Conservation (phyloP, 768 basidiomycete species). For the Suillus paluster region DNA sequence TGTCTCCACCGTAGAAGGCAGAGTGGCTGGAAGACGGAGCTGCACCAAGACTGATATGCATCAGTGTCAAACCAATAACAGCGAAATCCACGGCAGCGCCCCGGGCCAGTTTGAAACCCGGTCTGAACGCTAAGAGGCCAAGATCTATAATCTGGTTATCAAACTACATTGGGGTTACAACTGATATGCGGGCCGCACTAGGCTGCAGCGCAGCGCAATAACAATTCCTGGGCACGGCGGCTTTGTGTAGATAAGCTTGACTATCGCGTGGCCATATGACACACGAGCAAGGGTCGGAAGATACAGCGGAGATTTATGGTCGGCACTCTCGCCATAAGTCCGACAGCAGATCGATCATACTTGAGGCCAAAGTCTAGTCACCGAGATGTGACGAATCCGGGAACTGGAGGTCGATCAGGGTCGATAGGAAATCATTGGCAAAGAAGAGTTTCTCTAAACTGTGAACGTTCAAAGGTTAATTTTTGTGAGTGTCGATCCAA, state of each 20-base stretch:
- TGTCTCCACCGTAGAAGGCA: neutral
- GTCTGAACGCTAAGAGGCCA: neutral
- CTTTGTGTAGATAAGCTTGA: neutral
- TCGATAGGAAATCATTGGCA: conserved; percentile 7
- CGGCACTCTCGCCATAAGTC: conserved; percentile 3
- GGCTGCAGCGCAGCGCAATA: neutral
- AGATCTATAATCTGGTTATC: neutral
- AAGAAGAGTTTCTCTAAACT: conserved; percentile 7
- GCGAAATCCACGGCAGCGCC: neutral
- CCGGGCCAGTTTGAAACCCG: neutral
- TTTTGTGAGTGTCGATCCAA: neutral
- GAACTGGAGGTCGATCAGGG: conserved; percentile 8
- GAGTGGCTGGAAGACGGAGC: neutral
- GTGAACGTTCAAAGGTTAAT: conserved; percentile 8
- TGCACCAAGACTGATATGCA: neutral
- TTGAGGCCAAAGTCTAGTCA: conserved; percentile 5
- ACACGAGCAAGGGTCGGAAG: neutral
- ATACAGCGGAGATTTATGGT: conserved; percentile 8
- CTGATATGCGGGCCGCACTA: neutral
- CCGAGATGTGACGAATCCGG: conserved; percentile 9
- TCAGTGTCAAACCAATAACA: no score
- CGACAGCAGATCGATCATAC: conserved; percentile 7
- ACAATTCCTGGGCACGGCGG: neutral
- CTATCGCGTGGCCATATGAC: conserved; percentile 1
- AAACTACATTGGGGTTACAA: neutral